Percentiles rank a stretch among this genome's conserved stretches.
phyloP scores from a whole-genome alignment of 768 basidiomycete species.

The Hemileccinum impolitum region DNA sequence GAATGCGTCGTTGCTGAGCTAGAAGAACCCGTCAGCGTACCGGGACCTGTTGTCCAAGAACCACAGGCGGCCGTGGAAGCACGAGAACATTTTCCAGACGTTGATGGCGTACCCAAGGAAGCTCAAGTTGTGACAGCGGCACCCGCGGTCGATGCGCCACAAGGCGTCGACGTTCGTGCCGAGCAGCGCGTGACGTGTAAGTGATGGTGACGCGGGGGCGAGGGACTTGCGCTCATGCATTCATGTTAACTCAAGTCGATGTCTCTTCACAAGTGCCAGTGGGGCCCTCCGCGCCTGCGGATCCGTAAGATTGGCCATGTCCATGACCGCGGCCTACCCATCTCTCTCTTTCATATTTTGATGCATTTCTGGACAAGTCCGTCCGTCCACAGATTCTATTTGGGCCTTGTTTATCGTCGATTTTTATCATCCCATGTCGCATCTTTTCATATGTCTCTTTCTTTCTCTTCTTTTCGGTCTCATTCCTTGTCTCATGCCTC shows the following conservation, averaged over 20 bases:
- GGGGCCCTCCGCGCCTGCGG: not conserved
- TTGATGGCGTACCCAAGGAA: not conserved
- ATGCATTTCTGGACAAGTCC: not conserved
- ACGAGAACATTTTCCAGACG: not conserved
- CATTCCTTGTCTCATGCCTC: conserved; percentile 4
- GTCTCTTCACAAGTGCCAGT: not conserved
- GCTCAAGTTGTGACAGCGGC: not conserved
- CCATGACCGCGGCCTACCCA: not conserved
- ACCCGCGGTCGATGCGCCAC: not conserved
- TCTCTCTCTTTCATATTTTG: not conserved
- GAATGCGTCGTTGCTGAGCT: too few relatives aligned
- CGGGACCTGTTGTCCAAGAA: too few relatives aligned
- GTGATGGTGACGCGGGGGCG: not conserved
- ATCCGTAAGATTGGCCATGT: not conserved
- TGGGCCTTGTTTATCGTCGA: not conserved
- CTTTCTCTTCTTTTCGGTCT: not conserved
- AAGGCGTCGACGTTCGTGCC: not conserved
- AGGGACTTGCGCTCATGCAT: conserved; percentile 1
- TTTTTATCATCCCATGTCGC: not conserved
- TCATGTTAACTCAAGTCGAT: not conserved
- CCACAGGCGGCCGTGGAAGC: not conserved
- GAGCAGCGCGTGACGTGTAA: conserved; percentile 3
- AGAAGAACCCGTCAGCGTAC: too few relatives aligned
- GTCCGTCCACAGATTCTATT: not conserved
- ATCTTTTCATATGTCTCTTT: not conserved